These are phyloP conservation scores for Candida khao-thaluensis DNA, from an alignment of 805 yeast species.

Conservation along the genomic window DNA sequence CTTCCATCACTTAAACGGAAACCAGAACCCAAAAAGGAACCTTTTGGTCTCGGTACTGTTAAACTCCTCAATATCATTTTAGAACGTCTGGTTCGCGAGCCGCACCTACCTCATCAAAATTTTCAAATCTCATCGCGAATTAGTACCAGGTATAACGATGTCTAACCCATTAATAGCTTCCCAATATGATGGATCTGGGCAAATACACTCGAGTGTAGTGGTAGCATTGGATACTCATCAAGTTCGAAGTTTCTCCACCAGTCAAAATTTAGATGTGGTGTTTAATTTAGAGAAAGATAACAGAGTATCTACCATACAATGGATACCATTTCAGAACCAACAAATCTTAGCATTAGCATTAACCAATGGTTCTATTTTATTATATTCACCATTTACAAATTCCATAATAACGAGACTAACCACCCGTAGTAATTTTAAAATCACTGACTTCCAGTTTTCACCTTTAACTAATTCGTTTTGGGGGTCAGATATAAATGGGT, in stretches of 20 bases:
- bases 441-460: slow-evolving; percentile 51
- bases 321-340: slow-evolving; percentile 49
- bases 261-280: slow-evolving; percentile 44
- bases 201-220: slow-evolving; percentile 60
- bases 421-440: slow-evolving; percentile 44
- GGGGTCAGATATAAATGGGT: slow-evolving; percentile 59
- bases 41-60: too few relatives aligned
- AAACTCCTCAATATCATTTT: not conserved
- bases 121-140: slow-evolving; percentile 7
- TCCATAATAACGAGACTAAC: slow-evolving; percentile 53
- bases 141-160: slow-evolving; percentile 2
- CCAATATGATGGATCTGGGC: slow-evolving; percentile 62
- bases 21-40: too few relatives aligned
- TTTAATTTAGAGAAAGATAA: slow-evolving; percentile 53
- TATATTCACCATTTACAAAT: slow-evolving; percentile 68
- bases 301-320: slow-evolving; percentile 48
- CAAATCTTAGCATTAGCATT: slow-evolving; percentile 60
- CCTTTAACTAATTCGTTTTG: slow-evolving; percentile 46
- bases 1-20: too few relatives aligned
- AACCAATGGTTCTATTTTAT: slow-evolving; percentile 59
- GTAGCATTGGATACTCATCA: slow-evolving; percentile 72
- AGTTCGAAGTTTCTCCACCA: slow-evolving; percentile 57
- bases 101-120: slow-evolving; percentile 4
- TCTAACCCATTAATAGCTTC: slow-evolving; percentile 37
- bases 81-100: not conserved